Conservation (phyloP, 176 grass and related monocot species). For the Aegilops longissima region DNA sequence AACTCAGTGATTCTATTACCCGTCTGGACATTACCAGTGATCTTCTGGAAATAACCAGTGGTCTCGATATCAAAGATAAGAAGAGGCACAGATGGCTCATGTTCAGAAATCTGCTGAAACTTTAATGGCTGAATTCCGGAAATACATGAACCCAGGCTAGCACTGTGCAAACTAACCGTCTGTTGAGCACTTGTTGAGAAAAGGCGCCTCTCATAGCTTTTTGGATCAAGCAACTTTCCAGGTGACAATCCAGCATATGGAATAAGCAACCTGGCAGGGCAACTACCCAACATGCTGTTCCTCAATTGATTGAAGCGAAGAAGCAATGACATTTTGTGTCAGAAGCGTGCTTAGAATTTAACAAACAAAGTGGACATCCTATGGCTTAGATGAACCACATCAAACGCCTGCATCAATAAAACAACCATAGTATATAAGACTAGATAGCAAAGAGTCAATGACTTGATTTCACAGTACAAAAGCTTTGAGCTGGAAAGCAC, state of each 20-base stretch:
- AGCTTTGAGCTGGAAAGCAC: not conserved
- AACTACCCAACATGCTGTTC: slow-evolving; percentile 26
- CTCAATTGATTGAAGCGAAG: slow-evolving; percentile 51
- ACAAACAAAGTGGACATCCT: not conserved
- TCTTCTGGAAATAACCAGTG: slow-evolving; percentile 52
- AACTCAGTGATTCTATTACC: slow-evolving; percentile 67
- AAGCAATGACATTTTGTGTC: slow-evolving; percentile 49
- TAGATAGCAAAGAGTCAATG: not conserved
- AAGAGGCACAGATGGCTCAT: slow-evolving; percentile 51
- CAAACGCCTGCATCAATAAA: not conserved
- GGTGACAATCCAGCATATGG: slow-evolving; percentile 30
- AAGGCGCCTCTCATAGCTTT: slow-evolving; percentile 29
- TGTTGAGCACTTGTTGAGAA: slow-evolving; percentile 37
- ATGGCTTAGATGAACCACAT: not conserved
- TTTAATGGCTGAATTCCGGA: slow-evolving; percentile 16
- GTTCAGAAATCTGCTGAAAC: slow-evolving; percentile 25
- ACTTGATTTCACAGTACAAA: not conserved
- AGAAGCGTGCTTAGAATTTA: slow-evolving; percentile 18
- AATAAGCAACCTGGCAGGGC: slow-evolving; percentile 27
- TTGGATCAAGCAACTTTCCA: slow-evolving; percentile 33
- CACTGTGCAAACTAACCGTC: slow-evolving; percentile 24
- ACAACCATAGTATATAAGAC: not conserved
- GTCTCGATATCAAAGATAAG: slow-evolving; percentile 78
- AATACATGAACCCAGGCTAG: slow-evolving; percentile 35
- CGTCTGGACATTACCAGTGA: slow-evolving; percentile 47